phyloP scores from a whole-genome alignment of 2,329 filamentous ascomycete species.

The Aulographum hederae region DNA sequence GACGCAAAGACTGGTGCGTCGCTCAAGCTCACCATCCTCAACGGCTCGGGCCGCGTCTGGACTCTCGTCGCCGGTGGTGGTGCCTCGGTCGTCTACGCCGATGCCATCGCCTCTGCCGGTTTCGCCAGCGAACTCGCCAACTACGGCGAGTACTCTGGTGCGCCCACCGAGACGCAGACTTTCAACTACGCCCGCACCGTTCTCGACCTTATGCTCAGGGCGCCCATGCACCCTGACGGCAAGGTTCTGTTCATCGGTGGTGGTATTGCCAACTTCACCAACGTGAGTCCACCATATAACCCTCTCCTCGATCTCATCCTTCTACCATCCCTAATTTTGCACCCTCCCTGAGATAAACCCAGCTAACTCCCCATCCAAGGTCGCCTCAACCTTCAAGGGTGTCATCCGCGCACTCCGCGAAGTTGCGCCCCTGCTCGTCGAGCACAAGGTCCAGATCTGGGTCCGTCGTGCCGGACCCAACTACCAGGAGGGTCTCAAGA shows the following conservation, averaged over 20 bases:
- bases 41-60: conserved; percentile 84
- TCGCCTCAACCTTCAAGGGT: conserved; percentile 98
- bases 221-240: conserved; percentile 68
- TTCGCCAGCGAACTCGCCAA: conserved; percentile 95
- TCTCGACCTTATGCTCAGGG: conserved; percentile 90
- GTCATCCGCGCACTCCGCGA: conserved; percentile 93
- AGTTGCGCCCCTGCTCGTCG: conserved; percentile 64
- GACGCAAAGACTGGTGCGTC: conserved; percentile 99
- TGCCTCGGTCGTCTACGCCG: conserved; percentile 97
- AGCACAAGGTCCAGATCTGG: conserved; percentile 99
- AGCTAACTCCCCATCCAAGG: conserved; percentile 12
- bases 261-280: conserved; percentile 99
- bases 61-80: conserved; percentile 97
- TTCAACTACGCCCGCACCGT: conserved; percentile 98
- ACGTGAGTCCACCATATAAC: conserved; percentile 31
- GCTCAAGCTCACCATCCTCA: conserved; percentile 93
- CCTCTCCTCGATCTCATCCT: neutral
- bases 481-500: conserved; percentile 99
- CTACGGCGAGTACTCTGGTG: conserved; percentile 99
- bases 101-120: conserved; percentile 91
- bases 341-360: too few species aligned
- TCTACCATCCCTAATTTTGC: too few species aligned
- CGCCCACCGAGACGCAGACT: conserved; percentile 94
- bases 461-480: conserved; percentile 81
- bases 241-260: conserved; percentile 99